Base-by-base conservation (phyloP, 2,329 filamentous ascomycete genomes). In the Paramyrothecium sp. region DNA sequence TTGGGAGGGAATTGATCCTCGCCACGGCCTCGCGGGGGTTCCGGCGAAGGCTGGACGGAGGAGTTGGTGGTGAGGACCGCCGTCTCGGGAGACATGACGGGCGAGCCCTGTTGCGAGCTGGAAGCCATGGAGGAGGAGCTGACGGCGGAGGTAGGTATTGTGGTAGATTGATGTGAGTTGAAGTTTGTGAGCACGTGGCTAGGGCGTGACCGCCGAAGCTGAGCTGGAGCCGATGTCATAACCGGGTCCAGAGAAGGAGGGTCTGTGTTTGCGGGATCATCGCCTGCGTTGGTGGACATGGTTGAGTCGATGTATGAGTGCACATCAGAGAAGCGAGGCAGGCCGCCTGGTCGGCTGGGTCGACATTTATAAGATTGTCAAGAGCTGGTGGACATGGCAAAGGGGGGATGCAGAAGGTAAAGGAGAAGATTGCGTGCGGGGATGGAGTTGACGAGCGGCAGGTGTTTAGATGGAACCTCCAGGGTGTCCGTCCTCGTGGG, bases 11-110 rank as follows among this genome's bases (percentile, higher is more conserved):
- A 78, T 34, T 79, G 74, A 54, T 85, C 84, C 55, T 81, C 74
- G 48, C 84, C 82, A 60, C 80, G 78, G 38, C 81, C 82, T 19
- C 81, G 79, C 54, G 82, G 77, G 51, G 81, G 79, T 63, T 91
- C 88, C 5, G 89, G 89, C 0, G 89, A 90, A 3, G 81, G 80
- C 66, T 89, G 86, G 56, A 89, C 74, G 11, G 88, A 90, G 68
- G 83, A 86, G 71, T 81, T 84, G 55, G 80, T 83, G 56, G 82
- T 84, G 61, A 83, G 74, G 50, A 81, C 73, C 38, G 77, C 72
- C 2, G 78, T 74, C 21, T 83, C 81, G 13, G 84, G 80, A 41
- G 83, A 82, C 77, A 85, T 79, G 67, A 81, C 74, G 55, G 85
- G 84, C 4, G 85, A 88, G 58, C 75, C 76, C 63, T 83, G 79